Percentiles rank a stretch among this genome's conserved stretches.
Evolutionary conservation across 805 yeast species (phyloP).

Genomic region (Saturnispora mendoncae): DNA sequence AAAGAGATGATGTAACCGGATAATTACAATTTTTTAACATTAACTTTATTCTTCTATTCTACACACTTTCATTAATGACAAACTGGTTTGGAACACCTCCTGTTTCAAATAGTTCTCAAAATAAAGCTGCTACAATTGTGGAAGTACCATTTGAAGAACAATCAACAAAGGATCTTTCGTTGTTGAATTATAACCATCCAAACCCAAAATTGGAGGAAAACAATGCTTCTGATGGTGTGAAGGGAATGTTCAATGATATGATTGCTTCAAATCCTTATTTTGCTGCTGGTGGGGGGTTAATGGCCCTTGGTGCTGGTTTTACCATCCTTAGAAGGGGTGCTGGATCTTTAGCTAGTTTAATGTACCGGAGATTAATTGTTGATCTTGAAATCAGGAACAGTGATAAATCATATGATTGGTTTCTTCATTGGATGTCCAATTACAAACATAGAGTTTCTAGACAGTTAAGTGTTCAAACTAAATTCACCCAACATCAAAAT

Average conservation of each 20-base stretch:
- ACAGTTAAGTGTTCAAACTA: constrained; percentile 86
- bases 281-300: constrained; percentile 97
- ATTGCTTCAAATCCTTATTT: constrained; percentile 69
- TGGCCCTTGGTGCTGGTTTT: constrained; percentile 86
- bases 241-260: constrained; percentile 29
- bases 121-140: not conserved
- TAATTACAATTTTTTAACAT: not conserved
- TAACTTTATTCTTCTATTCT: not conserved
- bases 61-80: not conserved
- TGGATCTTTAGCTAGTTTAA: constrained; percentile 50
- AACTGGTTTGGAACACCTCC: constrained; percentile 10
- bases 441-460: constrained; percentile 67
- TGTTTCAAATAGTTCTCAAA: too few species aligned
- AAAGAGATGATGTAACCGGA: not conserved
- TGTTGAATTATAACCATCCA: constrained; percentile 26
- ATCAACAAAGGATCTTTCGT: constrained; percentile 37
- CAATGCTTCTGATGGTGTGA: not conserved
- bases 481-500: constrained; percentile 79
- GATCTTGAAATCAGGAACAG: constrained; percentile 90
- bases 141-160: constrained; percentile 12
- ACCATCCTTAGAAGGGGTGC: constrained; percentile 70
- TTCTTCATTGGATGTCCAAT: constrained; percentile 90
- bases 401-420: constrained; percentile 92
- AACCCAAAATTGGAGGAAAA: constrained; percentile 2
- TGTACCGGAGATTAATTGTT: constrained; percentile 77